These are phyloP conservation scores for Stachybotrys chartarum DNA, from an alignment of 2,329 filamentous ascomycete genomes.

Conservation along the genomic window DNA sequence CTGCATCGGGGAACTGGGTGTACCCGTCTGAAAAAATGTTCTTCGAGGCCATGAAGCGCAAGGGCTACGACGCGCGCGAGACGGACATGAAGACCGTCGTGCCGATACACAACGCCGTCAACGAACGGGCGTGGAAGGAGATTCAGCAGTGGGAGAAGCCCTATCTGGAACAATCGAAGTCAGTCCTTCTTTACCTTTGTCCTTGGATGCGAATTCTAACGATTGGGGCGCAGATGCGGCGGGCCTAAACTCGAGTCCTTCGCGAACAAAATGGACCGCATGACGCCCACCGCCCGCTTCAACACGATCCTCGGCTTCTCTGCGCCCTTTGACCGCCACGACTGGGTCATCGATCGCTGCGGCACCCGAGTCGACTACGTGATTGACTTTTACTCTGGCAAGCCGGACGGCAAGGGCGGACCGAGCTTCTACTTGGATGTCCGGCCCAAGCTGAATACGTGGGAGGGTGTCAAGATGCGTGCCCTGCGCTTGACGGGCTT, in stretches of 20 bases:
- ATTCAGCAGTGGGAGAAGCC: constrained; percentile 84
- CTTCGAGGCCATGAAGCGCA: constrained; percentile 93
- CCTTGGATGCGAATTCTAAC: background rate
- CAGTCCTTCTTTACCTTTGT: constrained; percentile 14
- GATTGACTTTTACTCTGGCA: constrained; percentile 93
- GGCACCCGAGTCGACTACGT: constrained; percentile 84
- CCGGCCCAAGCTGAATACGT: constrained; percentile 60
- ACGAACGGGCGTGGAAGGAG: constrained; percentile 91
- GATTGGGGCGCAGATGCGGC: constrained; percentile 37
- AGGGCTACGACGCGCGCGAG: constrained; percentile 65
- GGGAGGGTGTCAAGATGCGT: constrained; percentile 63
- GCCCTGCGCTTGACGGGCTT: constrained; percentile 43
- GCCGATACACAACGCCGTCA: constrained; percentile 97
- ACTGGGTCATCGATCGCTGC: constrained; percentile 94
- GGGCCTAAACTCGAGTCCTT: constrained; percentile 83
- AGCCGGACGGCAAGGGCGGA: constrained; percentile 29
- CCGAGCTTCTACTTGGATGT: constrained; percentile 63
- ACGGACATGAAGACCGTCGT: constrained; percentile 87
- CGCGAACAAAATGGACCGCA: constrained; percentile 57
- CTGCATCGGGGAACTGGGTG: constrained; percentile 82
- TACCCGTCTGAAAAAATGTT: constrained; percentile 97
- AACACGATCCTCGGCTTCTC: constrained; percentile 85
- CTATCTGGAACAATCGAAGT: constrained; percentile 51
- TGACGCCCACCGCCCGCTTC: constrained; percentile 78
- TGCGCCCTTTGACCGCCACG: constrained; percentile 88